phyloP scores from a whole-genome alignment of 108 stramenopile species.

The Skeletonema costatum region DNA sequence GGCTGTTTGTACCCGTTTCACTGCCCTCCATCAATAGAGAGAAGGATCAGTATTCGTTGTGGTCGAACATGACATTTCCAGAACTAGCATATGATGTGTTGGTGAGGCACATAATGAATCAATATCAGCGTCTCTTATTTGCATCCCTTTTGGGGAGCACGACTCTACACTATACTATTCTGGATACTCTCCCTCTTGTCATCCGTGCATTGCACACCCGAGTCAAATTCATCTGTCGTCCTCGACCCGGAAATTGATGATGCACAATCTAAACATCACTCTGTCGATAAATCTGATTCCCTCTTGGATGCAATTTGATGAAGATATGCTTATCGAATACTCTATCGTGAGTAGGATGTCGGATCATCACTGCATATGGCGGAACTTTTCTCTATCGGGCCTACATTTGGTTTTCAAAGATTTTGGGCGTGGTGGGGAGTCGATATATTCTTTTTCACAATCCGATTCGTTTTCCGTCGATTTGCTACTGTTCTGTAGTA shows the following conservation, averaged over 20 bases:
- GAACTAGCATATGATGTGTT: constrained; percentile 64
- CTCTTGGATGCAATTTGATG: constrained; percentile 46
- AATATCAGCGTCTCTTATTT: too few species aligned
- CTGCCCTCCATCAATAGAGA: constrained; percentile 44
- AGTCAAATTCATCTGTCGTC: constrained; percentile 69
- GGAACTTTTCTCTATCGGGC: constrained; percentile 93
- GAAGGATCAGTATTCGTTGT: constrained; percentile 16
- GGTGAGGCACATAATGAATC: neutral
- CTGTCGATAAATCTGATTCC: constrained; percentile 52
- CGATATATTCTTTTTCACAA: neutral
- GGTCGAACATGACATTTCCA: constrained; percentile 61
- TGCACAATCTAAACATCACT: constrained; percentile 43
- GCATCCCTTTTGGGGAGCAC: too few species aligned
- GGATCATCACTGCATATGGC: constrained; percentile 52
- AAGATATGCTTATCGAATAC: constrained; percentile 33
- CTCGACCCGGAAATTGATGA: constrained; percentile 50
- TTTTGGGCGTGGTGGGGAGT: constrained; percentile 72
- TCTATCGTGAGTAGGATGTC: constrained; percentile 54
- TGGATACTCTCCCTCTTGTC: too few species aligned
- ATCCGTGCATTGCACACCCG: constrained; percentile 7
- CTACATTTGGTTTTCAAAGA: constrained; percentile 94
- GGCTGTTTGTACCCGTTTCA: constrained; percentile 78
- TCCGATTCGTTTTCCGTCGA: too few species aligned
- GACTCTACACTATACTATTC: too few species aligned
- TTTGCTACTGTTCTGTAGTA: too few species aligned